A percentile compares a stretch with the other conserved stretches of the same genome.
Conservation (phyloP, 495 filamentous ascomycete species). For the Lasiosphaeria hispida region DNA sequence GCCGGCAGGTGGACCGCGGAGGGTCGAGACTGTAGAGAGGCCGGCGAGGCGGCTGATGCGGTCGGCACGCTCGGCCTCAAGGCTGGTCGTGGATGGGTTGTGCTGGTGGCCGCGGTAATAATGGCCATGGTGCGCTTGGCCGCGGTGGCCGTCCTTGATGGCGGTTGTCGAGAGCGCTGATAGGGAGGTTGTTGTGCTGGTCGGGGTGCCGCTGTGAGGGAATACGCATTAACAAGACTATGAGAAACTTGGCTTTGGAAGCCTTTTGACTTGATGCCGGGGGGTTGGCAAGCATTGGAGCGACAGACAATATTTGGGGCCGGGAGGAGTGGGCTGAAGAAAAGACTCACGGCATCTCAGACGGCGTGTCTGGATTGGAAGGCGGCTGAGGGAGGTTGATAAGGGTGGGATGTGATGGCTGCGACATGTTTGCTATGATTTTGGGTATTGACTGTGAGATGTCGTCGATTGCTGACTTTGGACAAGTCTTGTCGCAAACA, state of each 20-base stretch:
- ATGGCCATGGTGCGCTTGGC: slow-evolving; percentile 54
- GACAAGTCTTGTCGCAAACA: not conserved
- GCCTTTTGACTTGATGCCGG: too few relatives aligned
- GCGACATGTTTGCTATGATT: slow-evolving; percentile 33
- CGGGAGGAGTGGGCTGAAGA: not conserved
- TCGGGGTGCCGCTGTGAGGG: slow-evolving; percentile 75
- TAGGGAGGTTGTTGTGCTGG: slow-evolving; percentile 79
- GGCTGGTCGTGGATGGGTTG: slow-evolving; percentile 61
- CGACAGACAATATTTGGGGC: not conserved
- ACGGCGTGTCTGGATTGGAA: slow-evolving; percentile 83
- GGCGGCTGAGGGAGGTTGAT: slow-evolving; percentile 84
- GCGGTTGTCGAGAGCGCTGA: slow-evolving; percentile 86
- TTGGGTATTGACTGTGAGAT: not conserved
- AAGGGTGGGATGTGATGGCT: slow-evolving; percentile 57
- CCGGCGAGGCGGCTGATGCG: slow-evolving; percentile 89
- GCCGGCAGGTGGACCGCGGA: slow-evolving; percentile 48
- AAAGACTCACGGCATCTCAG: slow-evolving; percentile 77
- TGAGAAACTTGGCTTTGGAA: too few relatives aligned
- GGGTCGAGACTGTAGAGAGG: slow-evolving; percentile 72
- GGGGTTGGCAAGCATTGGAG: not conserved
- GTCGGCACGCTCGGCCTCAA: slow-evolving; percentile 88
- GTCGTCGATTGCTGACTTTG: not conserved
- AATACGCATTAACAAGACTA: slow-evolving; percentile 15
- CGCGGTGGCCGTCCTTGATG: slow-evolving; percentile 90
- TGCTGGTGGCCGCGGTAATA: slow-evolving; percentile 56